phyloP scores from a whole-genome alignment of 768 basidiomycete genomes.

The Phlebiopsis gigantea region DNA sequence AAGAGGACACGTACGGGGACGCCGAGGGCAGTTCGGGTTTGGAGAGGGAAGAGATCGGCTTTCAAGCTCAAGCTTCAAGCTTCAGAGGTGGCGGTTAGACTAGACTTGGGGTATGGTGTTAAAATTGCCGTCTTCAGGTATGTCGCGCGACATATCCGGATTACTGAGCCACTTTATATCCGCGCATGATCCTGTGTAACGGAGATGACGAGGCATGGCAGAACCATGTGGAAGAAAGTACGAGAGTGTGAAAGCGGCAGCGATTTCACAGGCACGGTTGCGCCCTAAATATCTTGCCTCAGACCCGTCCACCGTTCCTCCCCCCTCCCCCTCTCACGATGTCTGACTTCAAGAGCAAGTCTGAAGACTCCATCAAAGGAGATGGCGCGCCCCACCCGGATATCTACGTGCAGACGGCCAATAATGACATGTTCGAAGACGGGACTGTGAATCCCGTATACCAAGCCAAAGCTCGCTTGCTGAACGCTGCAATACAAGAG shows the following conservation, averaged over 20 bases:
- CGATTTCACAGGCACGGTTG: constrained; percentile 1
- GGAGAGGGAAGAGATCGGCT: not conserved
- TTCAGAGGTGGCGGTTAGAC: not conserved
- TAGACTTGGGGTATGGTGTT: no score
- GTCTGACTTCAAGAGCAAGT: not conserved
- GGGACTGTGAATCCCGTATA: constrained; percentile 39
- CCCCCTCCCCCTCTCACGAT: not conserved
- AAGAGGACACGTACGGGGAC: no score
- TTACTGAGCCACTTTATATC: not conserved
- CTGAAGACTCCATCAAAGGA: not conserved
- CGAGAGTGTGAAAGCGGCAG: constrained; percentile 1
- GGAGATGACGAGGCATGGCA: constrained; percentile 8
- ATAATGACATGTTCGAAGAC: constrained; percentile 20
- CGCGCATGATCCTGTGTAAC: not conserved
- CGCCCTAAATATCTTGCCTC: constrained; percentile 1
- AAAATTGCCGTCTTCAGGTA: not conserved
- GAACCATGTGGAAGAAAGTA: constrained; percentile 9
- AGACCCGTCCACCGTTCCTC: not conserved
- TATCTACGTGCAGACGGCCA: constrained; percentile 6
- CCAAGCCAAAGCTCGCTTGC: constrained; percentile 40
- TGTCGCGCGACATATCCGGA: not conserved
- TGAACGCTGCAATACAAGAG: constrained; percentile 43
- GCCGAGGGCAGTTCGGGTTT: no score
- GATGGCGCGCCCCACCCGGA: not conserved
- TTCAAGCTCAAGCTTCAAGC: not conserved